Percentiles rank a stretch among this genome's conserved stretches.
phyloP scores from a whole-genome alignment of 495 filamentous ascomycete species.

The Xylaria palmicola region DNA sequence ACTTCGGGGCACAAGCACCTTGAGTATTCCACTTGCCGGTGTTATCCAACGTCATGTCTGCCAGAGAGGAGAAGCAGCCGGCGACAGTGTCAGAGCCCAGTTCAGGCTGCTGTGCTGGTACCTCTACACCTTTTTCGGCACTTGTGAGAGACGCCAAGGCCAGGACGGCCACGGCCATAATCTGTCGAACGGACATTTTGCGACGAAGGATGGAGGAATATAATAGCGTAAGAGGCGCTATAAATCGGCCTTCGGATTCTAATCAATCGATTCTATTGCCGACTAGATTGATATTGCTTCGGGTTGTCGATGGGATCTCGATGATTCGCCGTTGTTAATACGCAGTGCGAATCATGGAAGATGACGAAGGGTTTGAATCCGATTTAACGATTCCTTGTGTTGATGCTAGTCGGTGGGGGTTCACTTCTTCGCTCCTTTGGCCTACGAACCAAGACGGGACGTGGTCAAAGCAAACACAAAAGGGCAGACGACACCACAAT shows the following conservation, averaged over 20 bases:
- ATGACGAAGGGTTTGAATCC: not conserved
- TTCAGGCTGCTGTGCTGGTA: slow-evolving; percentile 15
- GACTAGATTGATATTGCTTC: not conserved
- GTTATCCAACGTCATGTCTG: slow-evolving; percentile 20
- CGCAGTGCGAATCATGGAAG: slow-evolving; percentile 15
- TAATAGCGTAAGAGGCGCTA: not conserved
- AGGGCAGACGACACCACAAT: not conserved
- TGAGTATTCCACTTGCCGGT: slow-evolving; percentile 22
- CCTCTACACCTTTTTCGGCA: slow-evolving; percentile 15
- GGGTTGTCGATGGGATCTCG: not conserved
- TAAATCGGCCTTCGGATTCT: not conserved
- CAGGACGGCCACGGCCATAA: slow-evolving; percentile 26
- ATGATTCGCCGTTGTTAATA: slow-evolving; percentile 13
- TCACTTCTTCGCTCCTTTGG: not conserved
- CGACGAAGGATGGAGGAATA: not conserved
- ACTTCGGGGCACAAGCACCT: slow-evolving; percentile 20
- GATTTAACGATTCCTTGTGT: not conserved
- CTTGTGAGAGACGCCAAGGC: slow-evolving; percentile 19
- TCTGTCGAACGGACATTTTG: slow-evolving; percentile 28
- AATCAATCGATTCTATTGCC: not conserved
- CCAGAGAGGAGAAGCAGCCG: slow-evolving; percentile 28
- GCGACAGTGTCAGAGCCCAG: slow-evolving; percentile 29
- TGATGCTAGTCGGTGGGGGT: not conserved
- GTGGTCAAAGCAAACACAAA: slow-evolving; percentile 11
- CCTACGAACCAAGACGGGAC: not conserved